Conservation (phyloP, 192 early-diverging fungal species). For the Mortierella hygrophila region DNA sequence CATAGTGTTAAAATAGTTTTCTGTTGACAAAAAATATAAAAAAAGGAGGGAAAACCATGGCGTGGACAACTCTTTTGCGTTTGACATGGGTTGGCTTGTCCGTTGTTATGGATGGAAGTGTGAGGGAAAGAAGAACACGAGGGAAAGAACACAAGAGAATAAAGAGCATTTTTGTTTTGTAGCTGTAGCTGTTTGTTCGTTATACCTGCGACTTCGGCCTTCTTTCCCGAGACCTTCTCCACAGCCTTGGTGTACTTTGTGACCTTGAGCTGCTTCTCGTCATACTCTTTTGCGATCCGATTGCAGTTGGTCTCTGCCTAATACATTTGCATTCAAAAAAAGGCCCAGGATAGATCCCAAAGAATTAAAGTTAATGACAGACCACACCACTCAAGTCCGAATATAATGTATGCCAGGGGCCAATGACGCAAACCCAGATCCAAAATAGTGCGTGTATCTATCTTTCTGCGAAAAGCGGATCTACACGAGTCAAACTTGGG, state of each 20-base stretch:
- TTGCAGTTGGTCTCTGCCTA: constrained; percentile 51
- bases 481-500: not conserved
- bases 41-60: constrained; percentile 1
- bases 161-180: no score
- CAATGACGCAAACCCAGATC: not conserved
- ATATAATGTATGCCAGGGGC: not conserved
- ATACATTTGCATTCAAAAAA: not conserved
- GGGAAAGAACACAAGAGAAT: not conserved
- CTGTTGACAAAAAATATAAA: not conserved
- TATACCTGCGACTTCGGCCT: constrained; percentile 37
- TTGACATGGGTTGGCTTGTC: not conserved
- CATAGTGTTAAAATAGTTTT: constrained; percentile 7
- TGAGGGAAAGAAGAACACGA: not conserved
- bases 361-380: constrained; percentile 25
- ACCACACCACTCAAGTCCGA: not conserved
- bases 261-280: constrained; percentile 51
- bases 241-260: constrained; percentile 42
- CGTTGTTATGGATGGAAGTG: no score
- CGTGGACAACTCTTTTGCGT: no score
- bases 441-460: not conserved
- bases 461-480: not conserved
- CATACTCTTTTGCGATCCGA: constrained; percentile 50
- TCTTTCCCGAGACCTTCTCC: constrained; percentile 49
- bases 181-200: not conserved
- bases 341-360: not conserved